These are phyloP conservation scores for Colletotrichum spaethianum DNA, from an alignment of 2,329 filamentous ascomycete genomes.

Conservation along the genomic window DNA sequence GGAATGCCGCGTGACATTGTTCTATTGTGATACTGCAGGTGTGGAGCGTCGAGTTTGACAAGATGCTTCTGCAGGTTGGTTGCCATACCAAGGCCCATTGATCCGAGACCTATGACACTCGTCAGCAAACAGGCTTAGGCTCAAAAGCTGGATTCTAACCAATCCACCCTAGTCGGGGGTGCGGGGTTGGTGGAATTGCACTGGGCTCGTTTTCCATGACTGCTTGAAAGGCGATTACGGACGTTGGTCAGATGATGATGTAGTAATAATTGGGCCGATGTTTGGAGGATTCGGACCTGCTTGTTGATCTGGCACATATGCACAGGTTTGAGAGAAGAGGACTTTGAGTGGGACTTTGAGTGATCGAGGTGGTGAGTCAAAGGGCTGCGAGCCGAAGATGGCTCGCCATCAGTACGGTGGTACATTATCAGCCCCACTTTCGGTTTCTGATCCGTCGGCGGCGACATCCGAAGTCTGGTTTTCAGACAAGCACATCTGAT, in stretches of 20 bases:
- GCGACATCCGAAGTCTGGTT: constrained; percentile 15
- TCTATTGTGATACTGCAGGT: constrained; percentile 60
- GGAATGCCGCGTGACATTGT: constrained; percentile 60
- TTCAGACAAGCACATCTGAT: too few relatives aligned
- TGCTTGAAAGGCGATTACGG: background rate
- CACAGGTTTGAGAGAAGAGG: background rate
- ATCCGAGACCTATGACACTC: constrained; percentile 57
- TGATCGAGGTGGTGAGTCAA: constrained; percentile 7
- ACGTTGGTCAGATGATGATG: background rate
- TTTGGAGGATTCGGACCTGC: background rate
- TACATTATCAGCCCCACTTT: constrained; percentile 17
- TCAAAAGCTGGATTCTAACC: background rate
- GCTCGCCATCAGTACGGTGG: too few relatives aligned
- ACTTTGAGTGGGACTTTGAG: background rate
- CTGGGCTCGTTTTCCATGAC: background rate
- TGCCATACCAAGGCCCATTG: constrained; percentile 66
- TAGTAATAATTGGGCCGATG: background rate
- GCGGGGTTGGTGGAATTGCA: background rate
- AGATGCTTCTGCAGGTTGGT: constrained; percentile 63
- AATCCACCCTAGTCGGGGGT: constrained; percentile 38
- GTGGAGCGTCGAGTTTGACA: constrained; percentile 31
- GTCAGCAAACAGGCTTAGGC: background rate
- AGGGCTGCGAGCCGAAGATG: background rate
- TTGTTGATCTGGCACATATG: background rate
- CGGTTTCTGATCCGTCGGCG: constrained; percentile 1